These are phyloP conservation scores for Clonostachys solani DNA, from an alignment of 2,329 filamentous ascomycete species.

Conservation along the genomic window DNA sequence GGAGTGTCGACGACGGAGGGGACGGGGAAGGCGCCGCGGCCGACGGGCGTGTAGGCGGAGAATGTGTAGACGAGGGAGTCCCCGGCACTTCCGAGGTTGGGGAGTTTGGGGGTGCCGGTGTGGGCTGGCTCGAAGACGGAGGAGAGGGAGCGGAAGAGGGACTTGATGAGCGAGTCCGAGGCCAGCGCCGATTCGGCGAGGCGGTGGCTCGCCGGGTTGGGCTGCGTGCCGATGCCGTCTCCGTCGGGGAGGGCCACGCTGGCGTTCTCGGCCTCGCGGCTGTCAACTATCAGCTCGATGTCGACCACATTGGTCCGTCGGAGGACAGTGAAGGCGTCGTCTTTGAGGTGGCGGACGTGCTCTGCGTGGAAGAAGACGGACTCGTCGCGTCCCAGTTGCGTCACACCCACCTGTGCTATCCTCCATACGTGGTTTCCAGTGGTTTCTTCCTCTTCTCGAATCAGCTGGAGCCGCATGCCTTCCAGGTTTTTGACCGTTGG, in stretches of 20 bases:
- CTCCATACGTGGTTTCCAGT: conserved; percentile 50
- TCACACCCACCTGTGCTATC: conserved; percentile 76
- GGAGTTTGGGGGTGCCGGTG: background rate
- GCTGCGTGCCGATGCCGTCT: conserved; percentile 8
- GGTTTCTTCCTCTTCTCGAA: conserved; percentile 51
- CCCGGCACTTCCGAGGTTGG: background rate
- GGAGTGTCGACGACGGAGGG: conserved; percentile 59
- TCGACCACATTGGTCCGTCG: conserved; percentile 72
- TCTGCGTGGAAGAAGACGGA: conserved; percentile 76
- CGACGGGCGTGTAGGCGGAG: conserved; percentile 49
- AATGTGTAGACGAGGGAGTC: conserved; percentile 34
- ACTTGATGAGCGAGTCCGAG: conserved; percentile 37
- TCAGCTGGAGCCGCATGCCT: conserved; percentile 60
- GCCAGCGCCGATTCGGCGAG: conserved; percentile 3
- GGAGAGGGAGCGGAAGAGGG: conserved; percentile 39
- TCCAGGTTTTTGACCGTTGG: conserved; percentile 48
- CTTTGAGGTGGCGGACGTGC: conserved; percentile 70
- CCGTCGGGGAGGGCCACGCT: conserved; percentile 11
- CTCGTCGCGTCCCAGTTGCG: conserved; percentile 82
- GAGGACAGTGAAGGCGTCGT: conserved; percentile 79
- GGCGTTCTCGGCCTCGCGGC: conserved; percentile 14
- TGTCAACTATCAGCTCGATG: conserved; percentile 53
- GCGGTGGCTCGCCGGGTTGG: conserved; percentile 17
- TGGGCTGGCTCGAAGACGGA: conserved; percentile 32
- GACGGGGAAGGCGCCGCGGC: conserved; percentile 62